A percentile compares a stretch with the other conserved stretches of the same genome.
These are phyloP conservation scores for Geosmithia putterillii DNA, from an alignment of 2,329 filamentous ascomycete species.

Conservation along the genomic window DNA sequence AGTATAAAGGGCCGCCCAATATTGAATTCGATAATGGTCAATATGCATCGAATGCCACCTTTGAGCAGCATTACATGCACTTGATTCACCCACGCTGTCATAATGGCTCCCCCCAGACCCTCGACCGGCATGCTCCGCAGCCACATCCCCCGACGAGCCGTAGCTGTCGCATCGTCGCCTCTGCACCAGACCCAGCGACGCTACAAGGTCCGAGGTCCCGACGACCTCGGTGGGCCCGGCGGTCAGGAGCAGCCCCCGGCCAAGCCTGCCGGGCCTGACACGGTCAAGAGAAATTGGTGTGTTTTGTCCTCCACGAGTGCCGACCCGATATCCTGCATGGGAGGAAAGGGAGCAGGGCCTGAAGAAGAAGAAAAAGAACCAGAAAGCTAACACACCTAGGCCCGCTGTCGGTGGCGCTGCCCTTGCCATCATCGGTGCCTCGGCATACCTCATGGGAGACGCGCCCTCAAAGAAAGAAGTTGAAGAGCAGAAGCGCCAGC, in stretches of 20 bases:
- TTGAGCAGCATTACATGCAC: too few relatives aligned
- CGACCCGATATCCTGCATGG: too few relatives aligned
- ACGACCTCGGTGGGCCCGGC: constrained; percentile 18
- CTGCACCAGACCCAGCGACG: constrained; percentile 1
- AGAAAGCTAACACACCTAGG: background rate
- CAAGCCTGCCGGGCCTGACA: constrained; percentile 15
- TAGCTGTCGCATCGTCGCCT: constrained; percentile 1
- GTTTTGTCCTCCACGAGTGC: too few relatives aligned
- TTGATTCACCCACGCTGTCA: too few relatives aligned
- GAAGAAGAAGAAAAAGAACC: background rate
- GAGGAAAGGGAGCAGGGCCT: background rate
- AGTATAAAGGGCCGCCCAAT: too few relatives aligned
- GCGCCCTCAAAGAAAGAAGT: constrained; percentile 2
- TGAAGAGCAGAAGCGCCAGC: constrained; percentile 5
- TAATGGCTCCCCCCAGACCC: too few relatives aligned
- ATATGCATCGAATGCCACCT: too few relatives aligned
- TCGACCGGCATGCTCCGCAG: constrained; percentile 5
- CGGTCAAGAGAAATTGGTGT: constrained; percentile 18
- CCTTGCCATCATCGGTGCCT: constrained; percentile 11
- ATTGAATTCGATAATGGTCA: too few relatives aligned
- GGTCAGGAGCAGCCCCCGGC: constrained; percentile 16
- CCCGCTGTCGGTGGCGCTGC: constrained; percentile 6
- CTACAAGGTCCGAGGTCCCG: background rate
- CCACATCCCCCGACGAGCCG: constrained; percentile 5
- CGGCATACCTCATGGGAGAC: constrained; percentile 13